Conservation (phyloP, 495 filamentous ascomycete genomes). For the Podospora pseudoanserina region DNA sequence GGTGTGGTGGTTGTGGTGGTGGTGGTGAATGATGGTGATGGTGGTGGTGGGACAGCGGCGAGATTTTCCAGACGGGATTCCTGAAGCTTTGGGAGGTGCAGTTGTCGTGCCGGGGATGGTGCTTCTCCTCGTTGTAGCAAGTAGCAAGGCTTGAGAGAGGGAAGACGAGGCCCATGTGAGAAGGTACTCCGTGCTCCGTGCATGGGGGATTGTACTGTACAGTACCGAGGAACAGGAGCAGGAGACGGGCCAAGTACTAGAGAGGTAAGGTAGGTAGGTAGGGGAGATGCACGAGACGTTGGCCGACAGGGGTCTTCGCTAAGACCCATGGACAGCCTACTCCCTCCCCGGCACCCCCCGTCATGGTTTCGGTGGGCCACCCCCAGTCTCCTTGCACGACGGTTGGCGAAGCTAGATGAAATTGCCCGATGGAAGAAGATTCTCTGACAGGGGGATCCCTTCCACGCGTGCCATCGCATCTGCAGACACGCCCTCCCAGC, state of each 20-base stretch:
- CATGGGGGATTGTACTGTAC: not conserved
- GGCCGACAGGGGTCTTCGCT: not conserved
- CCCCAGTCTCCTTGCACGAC: slow-evolving; percentile 4
- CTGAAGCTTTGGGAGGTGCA: not conserved
- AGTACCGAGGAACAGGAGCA: not conserved
- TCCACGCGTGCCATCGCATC: slow-evolving; percentile 36
- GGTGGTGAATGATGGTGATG: not conserved
- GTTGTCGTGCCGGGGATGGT: not conserved
- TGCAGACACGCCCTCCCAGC: slow-evolving; percentile 19
- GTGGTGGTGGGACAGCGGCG: slow-evolving; percentile 1
- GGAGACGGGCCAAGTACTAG: not conserved
- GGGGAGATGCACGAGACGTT: slow-evolving; percentile 2
- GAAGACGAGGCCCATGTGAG: not conserved
- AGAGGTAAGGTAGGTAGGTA: not conserved
- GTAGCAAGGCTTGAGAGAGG: not conserved
- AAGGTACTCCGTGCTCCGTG: not conserved
- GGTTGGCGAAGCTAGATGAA: slow-evolving; percentile 34
- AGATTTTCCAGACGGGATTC: not conserved
- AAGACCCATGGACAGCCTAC: not conserved
- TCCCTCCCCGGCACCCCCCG: slow-evolving; percentile 4
- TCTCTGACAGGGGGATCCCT: slow-evolving; percentile 28
- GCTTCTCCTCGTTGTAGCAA: not conserved
- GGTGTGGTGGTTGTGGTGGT: not conserved
- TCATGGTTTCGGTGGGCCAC: slow-evolving; percentile 1
- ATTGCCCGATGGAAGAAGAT: slow-evolving; percentile 41